These are phyloP conservation scores for Globisporangium megalacanthum DNA, from an alignment of 352 stramenopile genomes.

Conservation along the genomic window DNA sequence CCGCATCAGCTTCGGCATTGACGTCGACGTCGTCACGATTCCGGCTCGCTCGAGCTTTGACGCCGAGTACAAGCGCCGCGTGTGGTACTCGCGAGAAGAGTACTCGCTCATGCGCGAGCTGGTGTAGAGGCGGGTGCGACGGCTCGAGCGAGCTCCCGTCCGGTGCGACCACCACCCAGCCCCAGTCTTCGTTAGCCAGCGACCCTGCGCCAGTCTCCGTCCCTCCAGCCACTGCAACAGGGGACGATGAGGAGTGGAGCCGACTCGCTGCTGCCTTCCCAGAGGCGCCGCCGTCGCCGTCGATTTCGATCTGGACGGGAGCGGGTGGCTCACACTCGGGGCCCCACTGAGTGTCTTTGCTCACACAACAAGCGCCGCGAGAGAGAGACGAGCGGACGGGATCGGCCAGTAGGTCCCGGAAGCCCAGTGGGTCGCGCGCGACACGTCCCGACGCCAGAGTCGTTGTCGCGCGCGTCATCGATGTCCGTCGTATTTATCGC, in stretches of 20 bases:
- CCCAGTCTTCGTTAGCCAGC: too few species aligned
- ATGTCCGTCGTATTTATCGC: conserved; percentile 1
- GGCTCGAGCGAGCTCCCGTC: conserved; percentile 4
- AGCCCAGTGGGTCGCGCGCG: conserved; percentile 6
- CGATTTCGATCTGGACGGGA: not conserved
- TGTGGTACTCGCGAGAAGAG: conserved; percentile 76
- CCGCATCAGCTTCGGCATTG: conserved; percentile 73
- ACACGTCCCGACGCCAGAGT: not conserved
- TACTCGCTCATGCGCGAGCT: conserved; percentile 47
- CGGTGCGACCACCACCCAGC: too few species aligned
- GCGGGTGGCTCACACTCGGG: conserved; percentile 6
- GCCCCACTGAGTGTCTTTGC: conserved; percentile 1
- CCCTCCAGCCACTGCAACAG: too few species aligned
- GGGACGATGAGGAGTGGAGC: too few species aligned
- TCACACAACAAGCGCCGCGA: not conserved
- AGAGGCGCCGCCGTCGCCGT: too few species aligned
- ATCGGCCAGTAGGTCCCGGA: conserved; percentile 11
- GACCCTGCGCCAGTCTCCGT: too few species aligned
- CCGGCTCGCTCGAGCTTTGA: conserved; percentile 66
- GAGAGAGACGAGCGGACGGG: conserved; percentile 1
- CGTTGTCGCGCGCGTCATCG: not conserved
- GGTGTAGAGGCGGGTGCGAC: conserved; percentile 1
- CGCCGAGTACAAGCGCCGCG: conserved; percentile 64
- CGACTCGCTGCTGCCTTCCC: too few species aligned
- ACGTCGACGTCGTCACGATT: conserved; percentile 71